phyloP scores from a whole-genome alignment of 371 early-diverging fungal species.

The Apophysomyces trapeziformis region DNA sequence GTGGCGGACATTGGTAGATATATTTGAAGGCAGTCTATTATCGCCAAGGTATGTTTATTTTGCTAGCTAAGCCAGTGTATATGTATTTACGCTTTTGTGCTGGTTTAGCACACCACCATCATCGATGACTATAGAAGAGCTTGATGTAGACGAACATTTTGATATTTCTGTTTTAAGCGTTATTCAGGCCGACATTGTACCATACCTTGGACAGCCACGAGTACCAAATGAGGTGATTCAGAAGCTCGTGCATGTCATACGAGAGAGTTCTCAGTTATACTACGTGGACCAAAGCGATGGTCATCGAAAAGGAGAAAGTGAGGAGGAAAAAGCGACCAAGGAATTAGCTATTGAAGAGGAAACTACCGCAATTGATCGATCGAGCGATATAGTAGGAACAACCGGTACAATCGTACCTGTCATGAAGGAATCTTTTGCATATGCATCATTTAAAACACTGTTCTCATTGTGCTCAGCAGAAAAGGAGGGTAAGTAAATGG shows the following conservation, averaged over 20 bases:
- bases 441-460: conserved; percentile 65
- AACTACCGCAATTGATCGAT: conserved; percentile 21
- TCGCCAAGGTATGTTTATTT: conserved; percentile 61
- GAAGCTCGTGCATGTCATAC: conserved; percentile 63
- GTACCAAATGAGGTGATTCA: conserved; percentile 64
- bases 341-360: conserved; percentile 19
- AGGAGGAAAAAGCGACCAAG: conserved; percentile 20
- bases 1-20: conserved; percentile 69
- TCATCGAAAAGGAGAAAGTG: conserved; percentile 18
- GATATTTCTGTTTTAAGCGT: conserved; percentile 74
- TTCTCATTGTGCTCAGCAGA: conserved; percentile 69
- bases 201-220: conserved; percentile 69
- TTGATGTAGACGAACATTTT: conserved; percentile 78
- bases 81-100: no score
- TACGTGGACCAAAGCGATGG: conserved; percentile 42
- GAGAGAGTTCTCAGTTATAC: conserved; percentile 57
- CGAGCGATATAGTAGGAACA: conserved; percentile 48
- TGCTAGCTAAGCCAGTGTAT: neutral
- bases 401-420: conserved; percentile 68
- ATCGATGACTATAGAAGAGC: conserved; percentile 66
- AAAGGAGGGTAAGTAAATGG: conserved; percentile 44
- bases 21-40: conserved; percentile 74
- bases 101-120: conserved; percentile 57
- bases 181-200: conserved; percentile 69
- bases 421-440: conserved; percentile 75